These are phyloP conservation scores for Diaporthe sp. DNA, from an alignment of 2,329 filamentous ascomycete species.

Conservation along the genomic window DNA sequence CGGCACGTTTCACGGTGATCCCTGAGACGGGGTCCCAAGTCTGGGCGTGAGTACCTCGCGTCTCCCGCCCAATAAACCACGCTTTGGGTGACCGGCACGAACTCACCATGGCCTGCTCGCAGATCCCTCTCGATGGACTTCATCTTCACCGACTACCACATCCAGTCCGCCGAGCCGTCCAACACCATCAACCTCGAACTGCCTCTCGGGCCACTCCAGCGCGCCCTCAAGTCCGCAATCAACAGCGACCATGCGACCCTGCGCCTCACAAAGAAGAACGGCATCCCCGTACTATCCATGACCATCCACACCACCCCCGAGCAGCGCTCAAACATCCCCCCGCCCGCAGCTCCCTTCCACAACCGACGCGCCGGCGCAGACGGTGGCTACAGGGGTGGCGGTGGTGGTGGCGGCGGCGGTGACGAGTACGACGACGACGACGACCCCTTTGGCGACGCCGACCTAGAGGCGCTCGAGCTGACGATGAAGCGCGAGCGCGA, in stretches of 20 bases:
- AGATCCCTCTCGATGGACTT: conserved; percentile 77
- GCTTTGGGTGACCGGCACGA: conserved; percentile 1
- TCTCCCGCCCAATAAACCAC: neutral
- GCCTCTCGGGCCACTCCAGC: conserved; percentile 85
- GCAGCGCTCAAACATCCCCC: conserved; percentile 49
- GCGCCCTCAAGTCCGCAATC: conserved; percentile 89
- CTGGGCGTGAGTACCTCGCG: conserved; percentile 77
- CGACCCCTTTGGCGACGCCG: conserved; percentile 55
- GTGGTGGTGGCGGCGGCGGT: conserved; percentile 46
- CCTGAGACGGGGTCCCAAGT: conserved; percentile 95
- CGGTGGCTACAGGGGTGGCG: conserved; percentile 34
- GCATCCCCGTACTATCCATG: conserved; percentile 85
- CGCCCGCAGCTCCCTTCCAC: conserved; percentile 32
- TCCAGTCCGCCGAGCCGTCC: conserved; percentile 83
- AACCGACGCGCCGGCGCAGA: conserved; percentile 43
- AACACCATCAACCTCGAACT: conserved; percentile 98
- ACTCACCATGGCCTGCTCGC: conserved; percentile 38
- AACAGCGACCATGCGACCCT: conserved; percentile 85
- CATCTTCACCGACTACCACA: conserved; percentile 86
- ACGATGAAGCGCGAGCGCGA: conserved; percentile 78
- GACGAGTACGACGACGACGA: conserved; percentile 49
- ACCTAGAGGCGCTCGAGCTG: conserved; percentile 62
- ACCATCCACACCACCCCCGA: conserved; percentile 85
- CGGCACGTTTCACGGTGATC: conserved; percentile 93
- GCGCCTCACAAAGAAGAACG: conserved; percentile 92